Base-by-base conservation (phyloP, 805 yeast genomes). In the Debaryomyces castellii region DNA sequence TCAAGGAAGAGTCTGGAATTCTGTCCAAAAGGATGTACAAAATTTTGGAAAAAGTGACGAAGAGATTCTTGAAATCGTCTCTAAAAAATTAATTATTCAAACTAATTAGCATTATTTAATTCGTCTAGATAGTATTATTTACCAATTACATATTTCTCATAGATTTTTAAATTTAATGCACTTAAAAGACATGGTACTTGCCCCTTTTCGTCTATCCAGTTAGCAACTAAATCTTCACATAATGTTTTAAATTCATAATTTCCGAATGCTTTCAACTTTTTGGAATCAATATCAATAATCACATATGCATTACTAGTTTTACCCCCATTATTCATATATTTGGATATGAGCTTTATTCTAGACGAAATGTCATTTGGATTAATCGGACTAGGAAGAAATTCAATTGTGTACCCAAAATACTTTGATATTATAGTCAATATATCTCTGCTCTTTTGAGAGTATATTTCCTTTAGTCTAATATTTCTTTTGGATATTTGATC, bases 151-250 rank as follows among this genome's bases (percentile, higher is more conserved):
- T 55, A 55, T 30, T 62, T 60, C 41, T 85, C 86, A 66, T 79
- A 83, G 12, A 89, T 61, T 58, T 80, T 84, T 44, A 89, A 66
- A 36, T 82, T 87, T 49, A 89, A 65, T 1, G 91, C 89, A 47
- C 91, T 83, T 44, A 89, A 66, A 52, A 89, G 85, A 51, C 95
- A 85, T 0, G 94, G 87, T 12, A 88, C 78, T 52, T 87, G 89
- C 23, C 76, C 77, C 51, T 81, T 78, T 35, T 85, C 85, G 35
- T 73, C 70, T 2, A 87, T 79, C 90, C 94, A 88, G 47, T 78
- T 77, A 8, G 75, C 64, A 12, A 86, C 74, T 47, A 88, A 69
- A 39, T 78, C 76, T 48, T 78, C 78, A 48, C 72, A 70, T 24
- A 66, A 28, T 8, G 46, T 47, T 47, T 67, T 71, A 53, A 71